These are phyloP conservation scores for Pseudocercospora vitis DNA, from an alignment of 2,329 filamentous ascomycete species.

Conservation along the genomic window DNA sequence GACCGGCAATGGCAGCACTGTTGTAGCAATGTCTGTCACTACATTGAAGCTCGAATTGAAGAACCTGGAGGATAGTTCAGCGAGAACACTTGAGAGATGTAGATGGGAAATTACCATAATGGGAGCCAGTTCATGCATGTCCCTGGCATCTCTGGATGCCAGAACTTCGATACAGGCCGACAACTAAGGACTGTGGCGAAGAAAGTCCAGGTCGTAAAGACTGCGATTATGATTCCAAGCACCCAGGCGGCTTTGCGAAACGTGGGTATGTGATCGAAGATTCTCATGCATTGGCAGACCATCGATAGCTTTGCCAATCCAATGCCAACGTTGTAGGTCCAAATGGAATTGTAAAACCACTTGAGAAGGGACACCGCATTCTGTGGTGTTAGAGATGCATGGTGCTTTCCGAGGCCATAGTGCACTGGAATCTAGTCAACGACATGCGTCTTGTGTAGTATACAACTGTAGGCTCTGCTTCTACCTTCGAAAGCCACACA, in stretches of 20 bases:
- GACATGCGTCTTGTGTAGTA: background rate
- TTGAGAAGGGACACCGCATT: conserved; percentile 11
- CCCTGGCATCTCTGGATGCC: conserved; percentile 27
- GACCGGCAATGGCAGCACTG: conserved; percentile 37
- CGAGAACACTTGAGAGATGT: background rate
- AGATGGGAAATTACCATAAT: conserved; percentile 28
- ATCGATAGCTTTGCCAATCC: conserved; percentile 26
- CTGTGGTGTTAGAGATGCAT: conserved; percentile 16
- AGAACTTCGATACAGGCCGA: conserved; percentile 26
- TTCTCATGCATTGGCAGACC: conserved; percentile 23
- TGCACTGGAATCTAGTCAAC: conserved; percentile 13
- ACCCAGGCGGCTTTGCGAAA: conserved; percentile 17
- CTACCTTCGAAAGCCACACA: conserved; percentile 11
- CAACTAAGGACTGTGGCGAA: conserved; percentile 11
- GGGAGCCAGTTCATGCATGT: conserved; percentile 27
- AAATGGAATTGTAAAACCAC: conserved; percentile 22
- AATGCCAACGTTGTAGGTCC: conserved; percentile 22
- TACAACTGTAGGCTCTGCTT: background rate
- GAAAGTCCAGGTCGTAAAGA: conserved; percentile 17
- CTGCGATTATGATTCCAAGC: background rate
- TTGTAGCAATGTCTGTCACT: conserved; percentile 35
- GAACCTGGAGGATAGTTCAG: conserved; percentile 18
- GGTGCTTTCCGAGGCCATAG: conserved; percentile 25
- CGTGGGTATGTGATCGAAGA: conserved; percentile 23
- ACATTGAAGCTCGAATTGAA: conserved; percentile 37